Base-by-base conservation (phyloP, 2,329 filamentous ascomycete genomes). In the Pseudocercospora fijiensis region DNA sequence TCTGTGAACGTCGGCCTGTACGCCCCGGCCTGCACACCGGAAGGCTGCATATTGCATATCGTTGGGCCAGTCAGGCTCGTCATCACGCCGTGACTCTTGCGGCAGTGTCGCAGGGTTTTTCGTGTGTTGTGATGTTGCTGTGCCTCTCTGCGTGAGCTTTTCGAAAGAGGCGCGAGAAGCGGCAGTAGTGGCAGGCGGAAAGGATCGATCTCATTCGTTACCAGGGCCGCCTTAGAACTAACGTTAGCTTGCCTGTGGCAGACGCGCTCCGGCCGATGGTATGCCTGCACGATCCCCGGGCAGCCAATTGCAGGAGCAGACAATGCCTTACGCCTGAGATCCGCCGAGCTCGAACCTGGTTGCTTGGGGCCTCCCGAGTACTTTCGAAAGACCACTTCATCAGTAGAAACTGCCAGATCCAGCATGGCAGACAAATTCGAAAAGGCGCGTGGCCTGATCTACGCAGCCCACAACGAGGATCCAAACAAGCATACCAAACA, bases 391-490 rank as follows among this genome's bases (percentile, higher is more conserved):
- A 37, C 33, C 13, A n/a, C 20, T 6, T 16, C 28, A 13, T 7
- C n/a, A 24, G n/a, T 2, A 22, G 55, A 20, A 18, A 60, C 26
- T 20, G 28, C 22, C 4, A 16, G 20, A 55, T 18, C 52, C 5
- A 58, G 22, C 33, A 70, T 67, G 67, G 58, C 60, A 22, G 65
- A 62, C 18, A 65, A 71, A 24, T 78, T 76, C 70, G 66, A 72
- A 4, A 70, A 72, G 47, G 68, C 89, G 26, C 80, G 92, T 45
- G 75, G 81, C 41, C 82, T 87, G 69, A 93, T 96, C 73, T 91
- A 95, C 78, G 83, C 84, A 60, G 91, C 89, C 0, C 90, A 92
- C 77, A 79, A 85, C 61, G 77, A 84, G 67, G 90, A 92, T 75
- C 89, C 90, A 3, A 89, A 80, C 72, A 83, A 81, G 64, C 76